A percentile compares a stretch with the other conserved stretches of the same genome.
Evolutionary conservation across 2,329 filamentous ascomycete species (phyloP).

Genomic region (Pseudocercospora cruenta): DNA sequence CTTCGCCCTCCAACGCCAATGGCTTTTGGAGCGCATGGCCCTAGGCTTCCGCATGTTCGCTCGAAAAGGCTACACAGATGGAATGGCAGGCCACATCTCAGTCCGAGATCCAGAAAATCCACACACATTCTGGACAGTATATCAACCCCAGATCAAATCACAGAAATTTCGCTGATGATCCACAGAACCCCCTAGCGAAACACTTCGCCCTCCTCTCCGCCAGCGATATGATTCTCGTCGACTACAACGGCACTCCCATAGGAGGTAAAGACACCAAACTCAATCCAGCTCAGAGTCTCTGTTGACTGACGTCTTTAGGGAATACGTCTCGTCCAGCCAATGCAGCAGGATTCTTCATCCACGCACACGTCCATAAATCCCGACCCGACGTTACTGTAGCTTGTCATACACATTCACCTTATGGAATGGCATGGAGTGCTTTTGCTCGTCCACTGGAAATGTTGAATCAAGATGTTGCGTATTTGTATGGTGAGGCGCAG

Average conservation of each 20-base stretch:
- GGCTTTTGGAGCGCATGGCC: conserved; percentile 67
- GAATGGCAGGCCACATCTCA: conserved; percentile 69
- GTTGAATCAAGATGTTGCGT: conserved; percentile 69
- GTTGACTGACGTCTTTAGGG: conserved; percentile 41
- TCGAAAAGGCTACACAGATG: conserved; percentile 68
- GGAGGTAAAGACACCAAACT: conserved; percentile 38
- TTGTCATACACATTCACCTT: conserved; percentile 69
- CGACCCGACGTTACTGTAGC: conserved; percentile 70
- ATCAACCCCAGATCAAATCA: no score
- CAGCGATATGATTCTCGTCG: conserved; percentile 68
- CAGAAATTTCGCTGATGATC: no score
- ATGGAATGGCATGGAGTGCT: conserved; percentile 68
- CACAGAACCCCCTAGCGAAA: conserved; percentile 64
- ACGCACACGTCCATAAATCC: conserved; percentile 70
- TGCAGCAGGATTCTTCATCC: conserved; percentile 70
- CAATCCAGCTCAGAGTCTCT: no score
- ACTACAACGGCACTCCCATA: conserved; percentile 65
- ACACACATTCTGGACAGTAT: conserved; percentile 67
- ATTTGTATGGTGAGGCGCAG: conserved; percentile 65
- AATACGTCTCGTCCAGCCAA: conserved; percentile 65
- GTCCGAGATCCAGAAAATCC: conserved; percentile 67
- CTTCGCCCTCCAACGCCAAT: conserved; percentile 61
- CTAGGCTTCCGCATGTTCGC: conserved; percentile 70
- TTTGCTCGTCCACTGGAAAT: conserved; percentile 70
- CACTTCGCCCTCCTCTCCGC: conserved; percentile 69